A percentile compares a stretch with the other conserved stretches of the same genome.
Conservation (phyloP, 2,329 filamentous ascomycete species). For the Pseudogymnoascus verrucosus region DNA sequence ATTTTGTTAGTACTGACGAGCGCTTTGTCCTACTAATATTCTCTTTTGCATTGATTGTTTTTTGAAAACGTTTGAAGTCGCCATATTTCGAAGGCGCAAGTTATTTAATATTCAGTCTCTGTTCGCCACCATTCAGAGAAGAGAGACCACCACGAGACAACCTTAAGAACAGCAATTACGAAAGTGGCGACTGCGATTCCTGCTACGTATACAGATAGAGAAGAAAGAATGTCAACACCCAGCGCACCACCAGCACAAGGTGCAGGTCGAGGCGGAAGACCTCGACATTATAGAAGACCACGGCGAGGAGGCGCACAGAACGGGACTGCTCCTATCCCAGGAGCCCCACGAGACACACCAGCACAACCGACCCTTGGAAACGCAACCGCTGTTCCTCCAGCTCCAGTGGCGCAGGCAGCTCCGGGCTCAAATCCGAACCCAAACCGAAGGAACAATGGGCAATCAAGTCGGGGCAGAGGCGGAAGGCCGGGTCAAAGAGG, state of each 20-base stretch:
- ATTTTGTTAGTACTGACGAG: not conserved
- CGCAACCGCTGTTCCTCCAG: not conserved
- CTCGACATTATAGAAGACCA: not conserved
- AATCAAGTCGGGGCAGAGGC: not conserved
- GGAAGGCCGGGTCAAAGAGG: not conserved
- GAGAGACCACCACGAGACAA: not conserved
- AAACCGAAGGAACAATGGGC: conserved; percentile 5
- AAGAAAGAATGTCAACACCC: not conserved
- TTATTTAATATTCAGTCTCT: not conserved
- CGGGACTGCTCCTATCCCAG: not conserved
- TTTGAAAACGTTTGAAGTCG: not conserved
- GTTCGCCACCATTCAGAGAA: not conserved
- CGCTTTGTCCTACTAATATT: conserved; percentile 3
- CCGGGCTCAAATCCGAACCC: not conserved
- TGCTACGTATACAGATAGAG: not conserved
- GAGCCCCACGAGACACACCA: not conserved
- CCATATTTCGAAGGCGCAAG: conserved; percentile 2
- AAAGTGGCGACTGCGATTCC: not conserved
- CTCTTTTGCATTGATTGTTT: not conserved
- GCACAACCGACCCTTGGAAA: not conserved
- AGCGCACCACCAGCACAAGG: not conserved
- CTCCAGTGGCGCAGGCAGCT: not conserved
- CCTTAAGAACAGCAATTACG: not conserved
- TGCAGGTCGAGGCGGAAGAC: not conserved
- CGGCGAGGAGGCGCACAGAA: not conserved